Base-by-base conservation (phyloP, 2,329 filamentous ascomycete species). In the Geosmithia putterillii region DNA sequence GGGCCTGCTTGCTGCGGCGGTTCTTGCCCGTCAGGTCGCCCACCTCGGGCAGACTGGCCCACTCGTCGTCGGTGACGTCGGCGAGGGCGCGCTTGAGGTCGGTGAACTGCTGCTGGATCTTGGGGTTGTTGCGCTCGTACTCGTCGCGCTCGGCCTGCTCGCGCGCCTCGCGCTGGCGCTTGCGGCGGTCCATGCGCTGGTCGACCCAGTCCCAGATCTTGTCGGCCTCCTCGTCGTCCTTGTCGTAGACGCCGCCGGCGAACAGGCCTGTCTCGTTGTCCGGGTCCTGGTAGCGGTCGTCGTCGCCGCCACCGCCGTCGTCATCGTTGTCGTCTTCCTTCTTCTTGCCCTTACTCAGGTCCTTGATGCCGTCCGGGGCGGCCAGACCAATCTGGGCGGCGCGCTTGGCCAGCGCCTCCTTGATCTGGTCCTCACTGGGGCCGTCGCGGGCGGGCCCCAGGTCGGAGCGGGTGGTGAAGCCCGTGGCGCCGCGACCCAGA, bases 191-290 rank as follows among this genome's bases (percentile, higher is more conserved):
- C 90, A 98, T 96, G 65, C 85, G 90, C 69, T 95, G 92, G 56
- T 98, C 92, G 50, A 98, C 86, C 58, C 87, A 84, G 56, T 89
- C 83, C 68, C 94, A 98, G 56, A 98, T 95, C 55, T 86, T 76
- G 65, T 98, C 92, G 38, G 92, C 92, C 63, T 98, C 94, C 56
- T 98, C 92, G 57, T 98, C 92, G 45, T 98, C 92, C 60, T 92
- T 85, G 61, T 96, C 92, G 67, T 95, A 98, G 54, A 92, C 85
- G 32, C 92, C 92, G 44, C 87, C 90, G 3, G 92, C 89, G 56
- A 98, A 98, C 19, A 98, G 70, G 4, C 94, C 92, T 40, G 92
- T 85, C 62, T 98, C 92, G 56, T 96, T 96, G 55, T 98, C 92
- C 1, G 92, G 92, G 58, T 98, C 92, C 58, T 95, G 88, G 56